Evolutionary conservation across 208 protist genomes (phyloP), one percentile per base, ranked within the genome.

Genomic region (Trichomonas gallinae): DNA sequence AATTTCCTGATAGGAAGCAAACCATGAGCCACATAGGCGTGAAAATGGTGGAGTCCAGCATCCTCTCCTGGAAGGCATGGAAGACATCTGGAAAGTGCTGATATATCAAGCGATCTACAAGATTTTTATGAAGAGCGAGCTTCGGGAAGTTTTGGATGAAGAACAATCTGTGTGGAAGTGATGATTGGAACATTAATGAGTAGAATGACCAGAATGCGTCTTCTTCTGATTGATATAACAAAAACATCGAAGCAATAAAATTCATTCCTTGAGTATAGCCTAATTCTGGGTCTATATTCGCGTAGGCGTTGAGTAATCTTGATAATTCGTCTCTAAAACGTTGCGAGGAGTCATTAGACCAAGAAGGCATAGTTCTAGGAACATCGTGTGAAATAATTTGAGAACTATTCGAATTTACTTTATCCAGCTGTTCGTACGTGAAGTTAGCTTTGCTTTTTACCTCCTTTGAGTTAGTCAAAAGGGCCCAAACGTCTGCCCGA

Each of bases 231-330:
- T 82, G 49, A 82, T 81, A 44, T 46, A 82, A 34, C 8, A 96
- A 15, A 63, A 96, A 96, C 46, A 96, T 82, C 10, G 93, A 49
- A 45, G 93, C 93, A 83, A 96, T 96, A 46, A 82, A 96, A 82
- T 96, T 96, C 93, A 96, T 96, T 82, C 93, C 93, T 81, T 96
- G 93, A 46, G 38, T 48, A 82, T 96, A 96, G 8, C 93, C 93
- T 46, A 96, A 34, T 82, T 81, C 93, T 81, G 93, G 26, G 26
- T 96, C 93, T 38, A 49, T 13, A 83, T 96, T 72, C 0, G 93
- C 93, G 46, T 96, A 96, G 31, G 93, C 93, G 6, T 34, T 81
- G 9, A 96, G 34, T 15, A 96, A 42, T 17, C 49, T 1, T 44
- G 34, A 34, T 82, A 96, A 45, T 15, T 21, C 10, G 42, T 96